A percentile compares a stretch with the other conserved stretches of the same genome.
phyloP scores from a whole-genome alignment of 1,284 basidiomycete genomes.

The Apiotrichum mycotoxinovorans region DNA sequence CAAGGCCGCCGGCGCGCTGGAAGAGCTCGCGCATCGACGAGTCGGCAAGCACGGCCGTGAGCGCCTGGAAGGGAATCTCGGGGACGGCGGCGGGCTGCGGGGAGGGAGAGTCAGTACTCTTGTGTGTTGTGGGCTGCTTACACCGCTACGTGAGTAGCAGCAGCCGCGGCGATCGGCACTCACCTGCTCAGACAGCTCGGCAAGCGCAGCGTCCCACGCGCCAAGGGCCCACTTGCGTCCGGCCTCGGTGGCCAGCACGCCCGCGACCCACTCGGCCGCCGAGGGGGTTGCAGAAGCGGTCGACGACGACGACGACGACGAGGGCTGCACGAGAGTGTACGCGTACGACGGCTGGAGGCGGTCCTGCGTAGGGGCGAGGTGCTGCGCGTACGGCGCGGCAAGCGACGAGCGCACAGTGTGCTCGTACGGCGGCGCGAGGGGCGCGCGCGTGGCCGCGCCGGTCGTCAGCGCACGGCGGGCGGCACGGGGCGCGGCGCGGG shows the following conservation, averaged over 20 bases:
- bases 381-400: slow-evolving; percentile 19
- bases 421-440: slow-evolving; percentile 19
- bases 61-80: slow-evolving; percentile 34
- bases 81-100: slow-evolving; percentile 14
- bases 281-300: too few species aligned
- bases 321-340: slow-evolving; percentile 8
- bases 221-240: slow-evolving; percentile 16
- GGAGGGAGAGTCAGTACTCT: not conserved
- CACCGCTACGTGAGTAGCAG: not conserved
- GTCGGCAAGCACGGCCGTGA: slow-evolving; percentile 24
- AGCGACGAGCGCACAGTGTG: slow-evolving; percentile 14
- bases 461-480: slow-evolving; percentile 19
- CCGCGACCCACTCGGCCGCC: slow-evolving; percentile 15
- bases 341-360: slow-evolving; percentile 18
- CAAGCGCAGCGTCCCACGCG: slow-evolving; percentile 12
- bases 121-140: too few species aligned
- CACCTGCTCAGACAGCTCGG: slow-evolving; percentile 15
- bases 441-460: slow-evolving; percentile 12
- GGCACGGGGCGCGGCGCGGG: slow-evolving; percentile 17
- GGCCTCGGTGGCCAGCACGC: slow-evolving; percentile 8
- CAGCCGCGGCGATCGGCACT: not conserved
- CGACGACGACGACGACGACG: not conserved
- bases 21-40: slow-evolving; percentile 5
- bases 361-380: slow-evolving; percentile 2
- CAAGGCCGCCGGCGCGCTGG: slow-evolving; percentile 28